Evolutionary conservation across 441 rosid genomes (phyloP).

Genomic region (Macaranga tanarius): DNA sequence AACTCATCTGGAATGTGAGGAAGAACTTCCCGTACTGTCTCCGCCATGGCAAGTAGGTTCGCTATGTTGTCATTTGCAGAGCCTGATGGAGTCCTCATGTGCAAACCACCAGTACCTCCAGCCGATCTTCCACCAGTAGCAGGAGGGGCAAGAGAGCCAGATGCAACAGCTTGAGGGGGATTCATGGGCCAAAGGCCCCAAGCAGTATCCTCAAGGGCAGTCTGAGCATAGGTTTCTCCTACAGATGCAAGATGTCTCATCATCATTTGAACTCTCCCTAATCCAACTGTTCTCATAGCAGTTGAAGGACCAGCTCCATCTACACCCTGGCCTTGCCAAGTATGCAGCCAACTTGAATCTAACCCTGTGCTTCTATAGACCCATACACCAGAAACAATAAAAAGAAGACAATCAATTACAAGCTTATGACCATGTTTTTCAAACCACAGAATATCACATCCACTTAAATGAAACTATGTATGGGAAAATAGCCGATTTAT

Average conservation of each 20-base stretch:
- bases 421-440: neutral
- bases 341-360: conserved; percentile 75
- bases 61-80: conserved; percentile 57
- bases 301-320: conserved; percentile 95
- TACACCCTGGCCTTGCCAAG: conserved; percentile 73
- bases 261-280: conserved; percentile 95
- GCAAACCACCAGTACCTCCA: conserved; percentile 59
- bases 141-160: conserved; percentile 55
- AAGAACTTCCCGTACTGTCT: conserved; percentile 87
- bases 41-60: conserved; percentile 87
- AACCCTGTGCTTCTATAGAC: conserved; percentile 66
- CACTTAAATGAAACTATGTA: neutral
- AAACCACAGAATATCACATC: neutral
- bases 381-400: conserved; percentile 23
- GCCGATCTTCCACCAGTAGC: conserved; percentile 45
- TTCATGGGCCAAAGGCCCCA: conserved; percentile 91
- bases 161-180: conserved; percentile 63
- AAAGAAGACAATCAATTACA: neutral
- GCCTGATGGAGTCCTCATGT: conserved; percentile 53
- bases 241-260: conserved; percentile 98
- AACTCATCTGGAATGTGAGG: conserved; percentile 91
- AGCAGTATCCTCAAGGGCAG: conserved; percentile 82
- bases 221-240: conserved; percentile 90
- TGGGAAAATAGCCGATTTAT: neutral
- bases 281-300: conserved; percentile 67